Base-by-base conservation (phyloP, 2,329 filamentous ascomycete species). In the Pseudohalonectria lignicola region DNA sequence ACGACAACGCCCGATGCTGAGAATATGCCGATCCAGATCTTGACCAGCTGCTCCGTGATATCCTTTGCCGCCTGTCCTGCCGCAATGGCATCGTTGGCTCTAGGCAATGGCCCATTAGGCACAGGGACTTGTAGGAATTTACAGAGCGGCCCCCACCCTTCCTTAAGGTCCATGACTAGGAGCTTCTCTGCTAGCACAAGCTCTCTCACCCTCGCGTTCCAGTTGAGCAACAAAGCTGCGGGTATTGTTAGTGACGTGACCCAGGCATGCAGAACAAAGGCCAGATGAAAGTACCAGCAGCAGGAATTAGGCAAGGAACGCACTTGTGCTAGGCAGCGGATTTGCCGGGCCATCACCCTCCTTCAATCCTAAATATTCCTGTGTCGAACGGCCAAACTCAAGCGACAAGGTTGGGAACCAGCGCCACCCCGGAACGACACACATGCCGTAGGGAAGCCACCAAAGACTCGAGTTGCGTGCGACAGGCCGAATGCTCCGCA, bases 131-230 rank as follows among this genome's bases (percentile, higher is more conserved):
- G 43, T 28, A 61, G 43, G 16, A 55, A 52, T 30, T 50, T 41
- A 42, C 54, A 58, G 5, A 61, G 37, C 11, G 55, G 53, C 16
- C 40, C 53, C 57, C 58, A 61, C 1, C 55, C 57, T 5, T 53
- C 47, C 19, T 43, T 44, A 12, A 55, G 41, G 3, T 50, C 42
- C 20, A 50, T 47, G 29, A 51, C 45, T 9, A 55, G 39, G 16
- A 56, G 42, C 34, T 41, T 41, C 8, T 55, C 50, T 23, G 36
- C 8, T 4, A 52, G 49, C 6, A 55, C 50, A 1, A 44, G 34
- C 13, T 40, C 31, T 7, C 32, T 43, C 6, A 43, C 38, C 19
- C 26, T 31, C 17, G 33, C 23, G 31, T 37, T 37, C 36, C 36
- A 36, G 7, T 34, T 25, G 5, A 31, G 29, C 3, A 40, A 16